Evolutionary conservation across 305 asterid genomes (phyloP), one percentile per base, ranked within the genome.

Genomic region (Ajuga reptans): DNA sequence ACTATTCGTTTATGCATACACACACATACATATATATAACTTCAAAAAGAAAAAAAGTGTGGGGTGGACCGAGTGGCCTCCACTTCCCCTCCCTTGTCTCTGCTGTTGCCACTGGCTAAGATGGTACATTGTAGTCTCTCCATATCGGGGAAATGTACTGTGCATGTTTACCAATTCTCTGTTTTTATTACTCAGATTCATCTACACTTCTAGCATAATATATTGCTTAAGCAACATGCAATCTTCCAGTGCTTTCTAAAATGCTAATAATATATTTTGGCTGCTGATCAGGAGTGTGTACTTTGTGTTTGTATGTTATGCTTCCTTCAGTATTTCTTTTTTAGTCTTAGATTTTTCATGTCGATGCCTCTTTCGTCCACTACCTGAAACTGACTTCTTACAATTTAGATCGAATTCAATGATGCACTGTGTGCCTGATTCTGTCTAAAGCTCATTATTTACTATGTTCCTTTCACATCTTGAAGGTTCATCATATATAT

Each of bases 281-380:
- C 17, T 42, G 37, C 39, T 68, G 14, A 27, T 55, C 66, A 21
- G 5, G 29, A 17, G 9, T 60, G 39, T 51, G 17, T 11, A 10
- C 54, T 9, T 34, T 16, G 47, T 58, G 18, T 27, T 29, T 45
- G 67, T 29, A 9, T 24, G 49, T 61, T 71, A 73, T 66, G 56
- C 51, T 14, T 9, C 49, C 45, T 47, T 64, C 75, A 15, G 24
- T 18, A 3, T 58, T 10, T 12, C 57, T 43, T 49, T 63, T 41
- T 46, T 72, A 50, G 45, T 37, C 12, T 37, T 63, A 10, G 36
- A 33, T 18, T 52, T 43, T 10, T 53, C 45, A 7, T 54, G 6
- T 55, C 21, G 31, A 46, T 76, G 72, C 42, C 45, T 76, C 45
- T 57, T 43, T 64, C 41, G 47, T 55, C 39, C 53, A 42, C 70